These are phyloP conservation scores for Blastocystis hominis DNA, from an alignment of 352 stramenopile species.

Conservation along the genomic window DNA sequence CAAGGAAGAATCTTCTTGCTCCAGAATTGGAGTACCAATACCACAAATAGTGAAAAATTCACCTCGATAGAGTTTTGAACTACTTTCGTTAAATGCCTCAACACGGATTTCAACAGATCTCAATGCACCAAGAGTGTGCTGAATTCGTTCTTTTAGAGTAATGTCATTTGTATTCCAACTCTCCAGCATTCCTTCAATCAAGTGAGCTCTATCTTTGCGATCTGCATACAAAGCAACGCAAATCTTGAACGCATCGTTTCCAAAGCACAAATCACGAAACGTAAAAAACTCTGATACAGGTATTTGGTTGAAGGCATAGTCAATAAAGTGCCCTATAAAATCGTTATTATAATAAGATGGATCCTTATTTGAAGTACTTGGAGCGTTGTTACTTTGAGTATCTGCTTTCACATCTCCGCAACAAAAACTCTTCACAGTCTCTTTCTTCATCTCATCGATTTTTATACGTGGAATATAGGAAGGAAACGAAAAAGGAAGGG, in stretches of 20 bases:
- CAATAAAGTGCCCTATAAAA: background rate
- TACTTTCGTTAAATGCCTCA: background rate
- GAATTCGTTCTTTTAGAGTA: background rate
- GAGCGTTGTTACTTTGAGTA: background rate
- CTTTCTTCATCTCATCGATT: background rate
- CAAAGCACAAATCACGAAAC: background rate
- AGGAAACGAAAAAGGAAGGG: background rate
- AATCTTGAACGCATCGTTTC: background rate
- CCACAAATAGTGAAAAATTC: background rate
- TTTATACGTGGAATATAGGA: background rate
- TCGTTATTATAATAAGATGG: background rate
- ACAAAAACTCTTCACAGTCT: background rate
- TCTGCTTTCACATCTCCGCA: no score
- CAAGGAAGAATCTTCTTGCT: background rate
- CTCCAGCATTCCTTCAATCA: background rate
- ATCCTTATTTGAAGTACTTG: background rate
- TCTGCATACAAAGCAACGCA: background rate
- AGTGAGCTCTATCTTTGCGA: background rate
- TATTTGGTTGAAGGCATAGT: background rate
- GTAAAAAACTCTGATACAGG: background rate
- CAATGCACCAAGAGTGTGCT: no score
- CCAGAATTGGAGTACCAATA: background rate
- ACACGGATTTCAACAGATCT: background rate
- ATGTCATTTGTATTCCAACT: background rate
- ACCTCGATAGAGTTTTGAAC: background rate